Evolutionary conservation across 106 monocot genomes (phyloP), one percentile per base, ranked within the genome.

Genomic region (Dendrobium officinale): DNA sequence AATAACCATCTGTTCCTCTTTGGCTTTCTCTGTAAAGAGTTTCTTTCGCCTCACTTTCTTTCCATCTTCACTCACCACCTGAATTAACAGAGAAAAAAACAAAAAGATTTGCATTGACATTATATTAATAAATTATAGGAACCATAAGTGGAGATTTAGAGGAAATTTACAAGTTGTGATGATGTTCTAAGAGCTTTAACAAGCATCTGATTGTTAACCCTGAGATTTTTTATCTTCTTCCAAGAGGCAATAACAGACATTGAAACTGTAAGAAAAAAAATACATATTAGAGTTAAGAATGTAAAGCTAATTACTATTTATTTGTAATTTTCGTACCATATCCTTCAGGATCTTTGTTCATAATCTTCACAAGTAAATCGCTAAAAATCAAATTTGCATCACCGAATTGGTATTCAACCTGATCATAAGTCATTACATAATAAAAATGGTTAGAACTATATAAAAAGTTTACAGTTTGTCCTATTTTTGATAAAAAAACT

Each of bases 291-390:
- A 70, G 29, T 67, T 26, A 24, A 19, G 8, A 27, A 6, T 6
- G 24, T 1, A 44, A 24, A 19, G 19, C 3, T 73, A 27, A 9
- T 72, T 16, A 55, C 37, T 10, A 37, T 9, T 19, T 20, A 31
- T 15, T 47, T 75, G 8, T 0, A 70, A 81, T 85, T 79, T 55
- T 17, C 88, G 78, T 75, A 95, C 95, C 92, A 64, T 86, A 92
- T 13, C 92, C 90, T 78, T 90, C 90, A 20, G 92, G 89, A 82
- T 92, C 90, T 85, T 95, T 95, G 85, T 66, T 92, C 83, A 92
- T 90, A 78, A 95, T 82, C 84, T 89, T 95, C 87, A 85, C 81
- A 42, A 95, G 67, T 70, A 89, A 89, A 77, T 92, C 95, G 84
- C 83, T 95, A 10, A 86, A 83, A 56, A 88, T 79, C 83, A 95